These are phyloP conservation scores for Oryza officinalis DNA, from an alignment of 176 grass and related monocot genomes.

Conservation along the genomic window DNA sequence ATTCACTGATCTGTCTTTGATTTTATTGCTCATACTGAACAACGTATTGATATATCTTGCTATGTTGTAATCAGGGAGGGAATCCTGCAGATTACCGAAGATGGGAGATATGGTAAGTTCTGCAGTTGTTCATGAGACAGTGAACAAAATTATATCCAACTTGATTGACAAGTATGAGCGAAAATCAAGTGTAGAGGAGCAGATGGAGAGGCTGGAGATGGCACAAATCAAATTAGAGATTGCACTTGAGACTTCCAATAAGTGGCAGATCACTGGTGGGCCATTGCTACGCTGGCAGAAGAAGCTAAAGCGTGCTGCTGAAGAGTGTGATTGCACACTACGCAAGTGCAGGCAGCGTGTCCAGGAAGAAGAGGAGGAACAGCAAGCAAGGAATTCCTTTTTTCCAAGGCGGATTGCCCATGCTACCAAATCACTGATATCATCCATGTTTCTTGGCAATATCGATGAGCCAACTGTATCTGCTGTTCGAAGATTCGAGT, in stretches of 20 bases:
- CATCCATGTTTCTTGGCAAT: not conserved
- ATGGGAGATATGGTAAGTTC: not conserved
- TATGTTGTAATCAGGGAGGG: not conserved
- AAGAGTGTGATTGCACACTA: slow-evolving; percentile 11
- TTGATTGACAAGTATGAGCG: not conserved
- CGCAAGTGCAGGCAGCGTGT: not conserved
- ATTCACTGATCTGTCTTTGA: too few relatives aligned
- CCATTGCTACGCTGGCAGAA: not conserved
- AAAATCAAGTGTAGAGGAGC: not conserved
- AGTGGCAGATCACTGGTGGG: not conserved
- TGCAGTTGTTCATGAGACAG: not conserved
- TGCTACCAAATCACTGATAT: not conserved
- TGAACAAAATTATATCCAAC: not conserved
- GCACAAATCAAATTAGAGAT: not conserved
- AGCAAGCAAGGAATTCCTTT: not conserved
- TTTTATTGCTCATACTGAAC: too few relatives aligned
- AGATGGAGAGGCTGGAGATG: slow-evolving; percentile 19
- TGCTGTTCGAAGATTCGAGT: too few relatives aligned
- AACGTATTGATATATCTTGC: not conserved
- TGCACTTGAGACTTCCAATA: not conserved
- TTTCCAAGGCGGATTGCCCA: not conserved
- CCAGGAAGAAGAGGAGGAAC: not conserved
- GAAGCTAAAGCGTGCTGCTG: not conserved
- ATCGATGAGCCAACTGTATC: not conserved
- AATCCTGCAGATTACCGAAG: not conserved